Base-by-base conservation (phyloP, 441 rosid genomes). In the Biscutella auriculata region DNA sequence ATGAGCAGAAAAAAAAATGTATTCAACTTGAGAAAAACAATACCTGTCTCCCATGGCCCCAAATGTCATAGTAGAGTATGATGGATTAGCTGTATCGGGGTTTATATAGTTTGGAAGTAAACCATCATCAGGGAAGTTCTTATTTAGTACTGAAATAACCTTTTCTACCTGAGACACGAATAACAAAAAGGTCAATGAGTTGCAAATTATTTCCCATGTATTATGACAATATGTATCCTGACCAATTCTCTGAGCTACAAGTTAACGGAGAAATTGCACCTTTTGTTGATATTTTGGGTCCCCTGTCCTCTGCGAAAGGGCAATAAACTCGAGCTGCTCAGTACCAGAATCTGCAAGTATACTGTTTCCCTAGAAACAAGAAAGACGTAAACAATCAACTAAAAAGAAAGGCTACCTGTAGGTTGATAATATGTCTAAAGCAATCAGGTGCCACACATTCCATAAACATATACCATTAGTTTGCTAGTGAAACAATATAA, bases 1-100 rank as follows among this genome's bases (percentile, higher is more conserved):
- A 53, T 1, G 6, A 28, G 12, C 26, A 13, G 57, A 30, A 9
- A 16, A 7, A 23, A 47, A 14, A 64, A 39, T 40, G 52, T 4
- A 63, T 43, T 30, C 40, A 23, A 49, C 60, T 27, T 29, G 26
- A 42, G n/a, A 13, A 46, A 60, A 12, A 12, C 60, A n/a, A n/a
- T n/a, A 91, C 98, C 98, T 87, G 77, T 93, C 99, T 57, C 98
- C 98, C 95, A 84, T 82, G 35, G 97, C 99, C 68, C 99, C 99
- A 79, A 93, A 93, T 46, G 99, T 93, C 41, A 81, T 76, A 37
- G 90, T 75, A 2, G 99, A 72, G 67, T 73, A 63, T 6, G 99
- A 74, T 66, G 85, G 64, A 9, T 60, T 49, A 53, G 85, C 95
- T 48, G 73, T 77, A 5, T 76, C 65, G 47, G 97, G 93, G 71